Evolutionary conservation across 2,329 filamentous ascomycete species (phyloP), one percentile per base, ranked within the genome.

Genomic region (Pseudogymnoascus sp.): DNA sequence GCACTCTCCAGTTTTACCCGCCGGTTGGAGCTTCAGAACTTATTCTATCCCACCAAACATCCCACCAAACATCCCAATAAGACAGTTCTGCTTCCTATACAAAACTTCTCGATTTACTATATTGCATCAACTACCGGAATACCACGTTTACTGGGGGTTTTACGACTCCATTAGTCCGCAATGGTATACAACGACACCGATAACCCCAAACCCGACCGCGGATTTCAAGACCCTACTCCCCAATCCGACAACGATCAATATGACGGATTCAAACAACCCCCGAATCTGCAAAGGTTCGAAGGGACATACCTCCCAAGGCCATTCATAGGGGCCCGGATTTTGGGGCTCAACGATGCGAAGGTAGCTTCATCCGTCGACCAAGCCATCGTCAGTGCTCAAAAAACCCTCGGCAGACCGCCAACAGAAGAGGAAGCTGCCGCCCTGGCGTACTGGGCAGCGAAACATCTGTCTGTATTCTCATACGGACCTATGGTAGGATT

Each of bases 401-500:
- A 58, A 16, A 22, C 62, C 7, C 37, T 71, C 12, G 43, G 65
- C 6, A 62, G 71, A 30, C 63, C 61, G 2, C 61, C 65, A 3
- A 67, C 65, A 8, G 61, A 65, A 34, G 68, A 70, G 2, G 71
- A 73, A 66, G 64, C 62, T 5, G 59, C 68, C 3, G 68, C 70
- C 12, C 12, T 70, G 1, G 66, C 64, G 47, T 70, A 62, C 30
- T 68, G 67, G 64, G 59, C 65, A 7, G 66, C 68, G 7, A 72
- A 68, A 58, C 62, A 67, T 20, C 28, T 70, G 2, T 62, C 63
- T 1, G 65, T 70, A 3, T 43, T 61, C 22, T 72, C 70, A 18
- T 72, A 69, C 54, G 65, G 64, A 2, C 20, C 59, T 2, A 63
- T 66, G 2, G 5, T 66, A 2, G 70, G 69, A 0, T 47, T 69